These are phyloP conservation scores for Coleophoma cylindrospora DNA, from an alignment of 2,329 filamentous ascomycete genomes.

Conservation along the genomic window DNA sequence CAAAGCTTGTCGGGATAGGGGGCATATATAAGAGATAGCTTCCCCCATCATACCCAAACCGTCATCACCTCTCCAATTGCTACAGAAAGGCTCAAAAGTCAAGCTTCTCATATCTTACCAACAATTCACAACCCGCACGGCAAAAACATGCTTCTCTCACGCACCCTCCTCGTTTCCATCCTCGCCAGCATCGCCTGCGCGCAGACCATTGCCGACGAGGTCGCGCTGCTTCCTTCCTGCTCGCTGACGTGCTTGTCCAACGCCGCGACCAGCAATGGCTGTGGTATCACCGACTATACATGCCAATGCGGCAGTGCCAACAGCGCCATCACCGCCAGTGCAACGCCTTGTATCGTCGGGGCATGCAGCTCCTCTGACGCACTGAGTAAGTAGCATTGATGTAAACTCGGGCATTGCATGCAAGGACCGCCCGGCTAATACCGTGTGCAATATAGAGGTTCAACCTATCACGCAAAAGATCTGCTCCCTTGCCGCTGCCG, in stretches of 20 bases:
- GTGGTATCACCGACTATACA: constrained; percentile 11
- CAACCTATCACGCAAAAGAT: constrained; percentile 12
- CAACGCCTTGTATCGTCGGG: constrained; percentile 16
- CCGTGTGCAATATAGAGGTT: constrained; percentile 1
- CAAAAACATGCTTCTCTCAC: constrained; percentile 10
- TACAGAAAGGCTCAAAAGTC: too few species aligned
- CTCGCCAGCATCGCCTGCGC: constrained; percentile 13
- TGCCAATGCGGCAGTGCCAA: constrained; percentile 16
- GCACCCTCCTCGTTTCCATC: constrained; percentile 5
- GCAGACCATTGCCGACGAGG: constrained; percentile 10
- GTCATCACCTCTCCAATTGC: too few species aligned
- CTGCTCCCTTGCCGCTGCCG: constrained; percentile 7
- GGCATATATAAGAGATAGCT: too few species aligned
- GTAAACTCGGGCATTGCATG: not conserved
- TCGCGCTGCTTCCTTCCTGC: constrained; percentile 17
- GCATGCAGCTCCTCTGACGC: constrained; percentile 13
- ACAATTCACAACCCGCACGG: too few species aligned
- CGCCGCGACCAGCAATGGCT: constrained; percentile 12
- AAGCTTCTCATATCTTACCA: too few species aligned
- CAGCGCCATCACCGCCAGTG: constrained; percentile 12
- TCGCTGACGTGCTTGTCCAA: constrained; percentile 12
- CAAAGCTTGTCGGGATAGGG: too few species aligned
- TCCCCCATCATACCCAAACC: too few species aligned
- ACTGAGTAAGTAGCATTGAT: constrained; percentile 13
- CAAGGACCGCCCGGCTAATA: not conserved